These are phyloP conservation scores for Stipa capillata DNA, from an alignment of 176 grass and related monocot genomes.

Conservation along the genomic window DNA sequence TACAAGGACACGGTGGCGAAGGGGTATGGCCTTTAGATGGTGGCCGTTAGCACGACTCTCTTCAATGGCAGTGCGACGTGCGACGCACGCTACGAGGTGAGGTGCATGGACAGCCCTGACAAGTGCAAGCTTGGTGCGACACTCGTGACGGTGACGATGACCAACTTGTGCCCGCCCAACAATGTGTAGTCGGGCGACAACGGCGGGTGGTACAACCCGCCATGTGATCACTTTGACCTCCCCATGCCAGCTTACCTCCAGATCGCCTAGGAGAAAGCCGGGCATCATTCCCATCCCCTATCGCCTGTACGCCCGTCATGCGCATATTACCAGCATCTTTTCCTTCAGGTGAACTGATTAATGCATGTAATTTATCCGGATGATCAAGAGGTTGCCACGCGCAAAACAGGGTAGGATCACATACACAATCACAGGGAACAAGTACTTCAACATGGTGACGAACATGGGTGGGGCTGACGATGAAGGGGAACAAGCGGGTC, in stretches of 20 bases:
- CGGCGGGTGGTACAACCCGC: slow-evolving; percentile 76
- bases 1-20: slow-evolving; percentile 59
- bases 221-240: slow-evolving; percentile 68
- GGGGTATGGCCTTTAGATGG: slow-evolving; percentile 78
- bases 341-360: no score
- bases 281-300: slow-evolving; percentile 62
- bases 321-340: no score
- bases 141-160: slow-evolving; percentile 43
- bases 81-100: slow-evolving; percentile 77
- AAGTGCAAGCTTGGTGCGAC: slow-evolving; percentile 36
- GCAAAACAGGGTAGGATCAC: slow-evolving; percentile 44
- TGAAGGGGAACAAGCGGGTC: slow-evolving; percentile 55
- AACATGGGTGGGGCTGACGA: slow-evolving; percentile 58
- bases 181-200: slow-evolving; percentile 16
- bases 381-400: slow-evolving; percentile 41
- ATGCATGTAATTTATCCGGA: no score
- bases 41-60: slow-evolving; percentile 59
- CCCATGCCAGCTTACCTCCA: slow-evolving; percentile 56
- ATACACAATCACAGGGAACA: slow-evolving; percentile 65
- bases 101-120: slow-evolving; percentile 45
- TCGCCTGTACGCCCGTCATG: not conserved
- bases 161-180: slow-evolving; percentile 58
- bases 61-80: slow-evolving; percentile 51
- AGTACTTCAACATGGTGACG: slow-evolving; percentile 61
- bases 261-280: slow-evolving; percentile 67